Conservation (phyloP, 208 protist species). For the Crithidia expoeki region DNA sequence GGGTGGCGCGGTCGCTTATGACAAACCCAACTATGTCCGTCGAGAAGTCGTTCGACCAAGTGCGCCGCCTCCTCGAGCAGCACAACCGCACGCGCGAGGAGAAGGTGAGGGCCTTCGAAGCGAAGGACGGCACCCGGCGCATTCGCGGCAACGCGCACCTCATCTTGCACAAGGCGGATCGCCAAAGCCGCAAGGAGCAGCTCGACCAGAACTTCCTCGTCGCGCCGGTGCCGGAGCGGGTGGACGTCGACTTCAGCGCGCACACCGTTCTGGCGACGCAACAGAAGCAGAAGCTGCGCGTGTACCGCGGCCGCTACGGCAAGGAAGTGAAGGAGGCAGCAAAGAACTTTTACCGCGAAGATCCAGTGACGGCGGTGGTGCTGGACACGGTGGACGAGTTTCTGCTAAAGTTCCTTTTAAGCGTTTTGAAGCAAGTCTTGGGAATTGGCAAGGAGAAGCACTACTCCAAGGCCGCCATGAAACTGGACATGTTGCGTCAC, state of each 20-base stretch:
- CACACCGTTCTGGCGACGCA: slow-evolving; percentile 87
- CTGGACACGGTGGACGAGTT: slow-evolving; percentile 93
- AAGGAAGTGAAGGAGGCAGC: slow-evolving; percentile 79
- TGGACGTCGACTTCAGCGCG: slow-evolving; percentile 87
- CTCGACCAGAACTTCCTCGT: slow-evolving; percentile 81
- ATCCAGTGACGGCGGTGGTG: slow-evolving; percentile 79
- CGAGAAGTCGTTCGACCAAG: slow-evolving; percentile 65
- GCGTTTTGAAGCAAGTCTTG: slow-evolving; percentile 85
- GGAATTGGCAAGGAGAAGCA: slow-evolving; percentile 84
- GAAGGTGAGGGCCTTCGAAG: slow-evolving; percentile 85
- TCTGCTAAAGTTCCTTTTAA: slow-evolving; percentile 82
- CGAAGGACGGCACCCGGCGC: slow-evolving; percentile 86
- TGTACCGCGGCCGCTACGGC: slow-evolving; percentile 84
- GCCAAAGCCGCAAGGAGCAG: slow-evolving; percentile 56
- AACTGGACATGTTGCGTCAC: slow-evolving; percentile 82
- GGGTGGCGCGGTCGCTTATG: slow-evolving; percentile 85
- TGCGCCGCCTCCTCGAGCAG: slow-evolving; percentile 60
- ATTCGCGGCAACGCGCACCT: slow-evolving; percentile 82
- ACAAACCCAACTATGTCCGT: slow-evolving; percentile 84
- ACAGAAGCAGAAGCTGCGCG: slow-evolving; percentile 90
- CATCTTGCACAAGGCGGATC: slow-evolving; percentile 57
- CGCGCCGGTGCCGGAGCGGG: slow-evolving; percentile 71
- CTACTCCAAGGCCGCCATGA: slow-evolving; percentile 59
- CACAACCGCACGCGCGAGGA: slow-evolving; percentile 82
- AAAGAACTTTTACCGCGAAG: slow-evolving; percentile 87